Percentiles rank a stretch among this genome's conserved stretches.
Evolutionary conservation across 306 rosid species (phyloP).

Genomic region (Cicer judaicum): DNA sequence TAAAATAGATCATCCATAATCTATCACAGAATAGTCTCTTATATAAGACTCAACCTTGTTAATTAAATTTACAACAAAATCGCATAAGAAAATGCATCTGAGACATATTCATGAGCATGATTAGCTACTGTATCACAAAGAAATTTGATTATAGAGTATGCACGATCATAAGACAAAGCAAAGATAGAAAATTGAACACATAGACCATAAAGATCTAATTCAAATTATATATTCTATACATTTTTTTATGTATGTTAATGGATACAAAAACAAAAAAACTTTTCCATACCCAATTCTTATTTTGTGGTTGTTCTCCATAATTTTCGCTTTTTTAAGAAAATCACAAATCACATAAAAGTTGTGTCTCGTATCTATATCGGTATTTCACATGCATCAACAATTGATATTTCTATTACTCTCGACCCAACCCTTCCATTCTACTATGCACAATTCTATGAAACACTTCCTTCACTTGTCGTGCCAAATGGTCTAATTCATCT

Average conservation of each 20-base stretch:
- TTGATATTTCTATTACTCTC: constrained; percentile 18
- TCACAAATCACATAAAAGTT: background rate
- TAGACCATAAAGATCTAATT: constrained; percentile 46
- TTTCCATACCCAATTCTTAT: background rate
- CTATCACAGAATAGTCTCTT: too few species aligned
- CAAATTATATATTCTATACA: constrained; percentile 57
- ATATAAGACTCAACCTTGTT: too few species aligned
- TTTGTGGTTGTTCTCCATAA: constrained; percentile 23
- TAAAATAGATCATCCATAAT: too few species aligned
- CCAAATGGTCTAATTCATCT: constrained; percentile 78
- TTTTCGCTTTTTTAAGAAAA: constrained; percentile 15
- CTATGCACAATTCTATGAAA: constrained; percentile 77
- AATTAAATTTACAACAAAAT: too few species aligned
- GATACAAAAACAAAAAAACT: background rate
- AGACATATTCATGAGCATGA: too few species aligned
- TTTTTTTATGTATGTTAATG: constrained; percentile 37
- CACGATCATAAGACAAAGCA: constrained; percentile 37
- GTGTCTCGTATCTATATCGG: too few species aligned
- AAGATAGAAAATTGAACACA: constrained; percentile 21
- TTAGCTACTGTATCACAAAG: too few species aligned
- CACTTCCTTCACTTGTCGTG: constrained; percentile 81
- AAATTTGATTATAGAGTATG: background rate
- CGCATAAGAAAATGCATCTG: too few species aligned
- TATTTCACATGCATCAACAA: background rate
- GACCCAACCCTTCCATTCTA: constrained; percentile 73